These are phyloP conservation scores for Nigrospora osmanthi DNA, from an alignment of 2,329 filamentous ascomycete genomes.

Conservation along the genomic window DNA sequence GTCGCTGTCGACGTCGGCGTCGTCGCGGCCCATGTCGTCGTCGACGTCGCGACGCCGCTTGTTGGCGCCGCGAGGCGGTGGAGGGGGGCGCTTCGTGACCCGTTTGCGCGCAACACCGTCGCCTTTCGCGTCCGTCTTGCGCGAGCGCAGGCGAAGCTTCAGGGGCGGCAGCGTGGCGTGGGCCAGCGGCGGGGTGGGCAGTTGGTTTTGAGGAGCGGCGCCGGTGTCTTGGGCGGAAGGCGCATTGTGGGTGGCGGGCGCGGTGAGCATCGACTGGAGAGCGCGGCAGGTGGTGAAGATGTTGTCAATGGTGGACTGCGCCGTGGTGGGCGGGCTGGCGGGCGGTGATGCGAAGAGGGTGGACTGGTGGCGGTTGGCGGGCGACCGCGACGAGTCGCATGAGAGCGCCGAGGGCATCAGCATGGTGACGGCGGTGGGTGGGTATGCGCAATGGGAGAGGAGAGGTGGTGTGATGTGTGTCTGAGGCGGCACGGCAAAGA, in stretches of 20 bases:
- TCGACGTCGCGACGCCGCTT: slow-evolving; percentile 43
- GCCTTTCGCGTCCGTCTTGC: slow-evolving; percentile 24
- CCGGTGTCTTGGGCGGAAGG: slow-evolving; percentile 9
- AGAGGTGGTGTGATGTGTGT: slow-evolving; percentile 1
- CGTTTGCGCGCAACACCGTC: slow-evolving; percentile 30
- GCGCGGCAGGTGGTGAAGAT: slow-evolving; percentile 54
- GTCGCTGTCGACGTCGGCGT: slow-evolving; percentile 26
- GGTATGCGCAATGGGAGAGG: neutral
- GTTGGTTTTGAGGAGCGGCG: slow-evolving; percentile 21
- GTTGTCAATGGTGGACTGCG: slow-evolving; percentile 40
- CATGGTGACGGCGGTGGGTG: slow-evolving; percentile 29
- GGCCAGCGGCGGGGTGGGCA: slow-evolving; percentile 48
- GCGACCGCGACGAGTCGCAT: slow-evolving; percentile 46
- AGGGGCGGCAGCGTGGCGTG: slow-evolving; percentile 37
- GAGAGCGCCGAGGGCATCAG: slow-evolving; percentile 50
- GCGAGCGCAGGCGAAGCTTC: slow-evolving; percentile 48
- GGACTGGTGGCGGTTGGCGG: slow-evolving; percentile 35
- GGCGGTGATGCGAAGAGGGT: slow-evolving; percentile 52
- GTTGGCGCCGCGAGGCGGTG: slow-evolving; percentile 36
- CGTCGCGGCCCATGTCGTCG: slow-evolving; percentile 36
- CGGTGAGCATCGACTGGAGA: slow-evolving; percentile 49
- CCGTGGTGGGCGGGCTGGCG: slow-evolving; percentile 43
- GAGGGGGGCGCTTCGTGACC: slow-evolving; percentile 40
- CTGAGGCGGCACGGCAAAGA: neutral
- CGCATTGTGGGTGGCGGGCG: slow-evolving; percentile 18